A percentile compares a stretch with the other conserved stretches of the same genome.
Conservation (phyloP, 305 asterid species). For the Caryopteris hybrid region DNA sequence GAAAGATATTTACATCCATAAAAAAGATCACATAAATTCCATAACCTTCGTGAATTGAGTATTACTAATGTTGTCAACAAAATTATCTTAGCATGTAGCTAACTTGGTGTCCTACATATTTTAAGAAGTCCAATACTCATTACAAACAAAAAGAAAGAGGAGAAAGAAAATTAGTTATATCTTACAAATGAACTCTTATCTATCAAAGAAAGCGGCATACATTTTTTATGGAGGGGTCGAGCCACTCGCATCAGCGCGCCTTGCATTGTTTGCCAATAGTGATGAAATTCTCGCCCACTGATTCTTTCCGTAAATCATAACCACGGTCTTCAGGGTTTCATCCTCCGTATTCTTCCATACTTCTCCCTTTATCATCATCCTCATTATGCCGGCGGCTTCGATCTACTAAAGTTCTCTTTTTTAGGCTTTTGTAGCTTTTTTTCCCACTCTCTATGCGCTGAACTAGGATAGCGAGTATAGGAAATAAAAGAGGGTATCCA, state of each 20-base stretch:
- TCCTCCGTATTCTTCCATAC: constrained; percentile 99
- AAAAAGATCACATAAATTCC: neutral
- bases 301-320: constrained; percentile 96
- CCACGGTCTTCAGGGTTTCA: constrained; percentile 92
- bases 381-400: too few relatives aligned
- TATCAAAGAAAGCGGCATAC: constrained; percentile 17
- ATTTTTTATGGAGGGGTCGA: constrained; percentile 94
- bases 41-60: neutral
- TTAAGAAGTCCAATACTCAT: too few relatives aligned
- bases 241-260: constrained; percentile 98
- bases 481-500: too few relatives aligned
- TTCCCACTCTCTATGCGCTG: too few relatives aligned
- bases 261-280: constrained; percentile 90
- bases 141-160: neutral
- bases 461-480: too few relatives aligned
- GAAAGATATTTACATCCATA: neutral
- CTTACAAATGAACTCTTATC: neutral
- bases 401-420: too few relatives aligned
- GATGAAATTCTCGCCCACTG: constrained; percentile 98
- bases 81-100: too few relatives aligned
- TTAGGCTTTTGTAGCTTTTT: too few relatives aligned
- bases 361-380: constrained; percentile 98
- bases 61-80: too few relatives aligned
- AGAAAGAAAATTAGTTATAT: neutral
- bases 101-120: too few relatives aligned